Conservation (phyloP, 345 rosid species). For the Hypericum perforatum region DNA sequence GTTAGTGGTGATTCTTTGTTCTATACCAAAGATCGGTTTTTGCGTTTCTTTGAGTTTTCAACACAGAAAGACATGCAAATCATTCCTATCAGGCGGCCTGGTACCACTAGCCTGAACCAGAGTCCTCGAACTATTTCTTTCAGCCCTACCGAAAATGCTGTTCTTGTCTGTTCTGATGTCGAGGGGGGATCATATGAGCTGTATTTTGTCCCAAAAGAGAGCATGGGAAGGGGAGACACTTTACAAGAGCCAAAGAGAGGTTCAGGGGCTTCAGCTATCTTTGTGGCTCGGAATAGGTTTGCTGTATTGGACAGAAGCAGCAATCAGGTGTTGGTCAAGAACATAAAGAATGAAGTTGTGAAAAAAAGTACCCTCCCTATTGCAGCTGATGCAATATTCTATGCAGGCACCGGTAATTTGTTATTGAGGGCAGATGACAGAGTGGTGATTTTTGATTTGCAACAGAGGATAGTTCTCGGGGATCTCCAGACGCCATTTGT, state of each 20-base stretch:
- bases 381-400: slow-evolving; percentile 70
- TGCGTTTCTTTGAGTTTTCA: slow-evolving; percentile 72
- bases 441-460: slow-evolving; percentile 78
- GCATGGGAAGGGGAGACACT: slow-evolving; percentile 53
- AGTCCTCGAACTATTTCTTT: slow-evolving; percentile 86
- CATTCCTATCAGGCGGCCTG: slow-evolving; percentile 75
- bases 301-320: slow-evolving; percentile 85
- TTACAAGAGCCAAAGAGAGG: slow-evolving; percentile 87
- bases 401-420: slow-evolving; percentile 86
- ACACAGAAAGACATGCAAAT: slow-evolving; percentile 68
- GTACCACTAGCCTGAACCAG: slow-evolving; percentile 65
- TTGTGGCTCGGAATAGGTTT: slow-evolving; percentile 80
- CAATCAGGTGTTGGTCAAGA: slow-evolving; percentile 74
- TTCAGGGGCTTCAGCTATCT: slow-evolving; percentile 67
- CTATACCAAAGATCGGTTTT: slow-evolving; percentile 70
- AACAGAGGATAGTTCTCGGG: slow-evolving; percentile 76
- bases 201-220: slow-evolving; percentile 73
- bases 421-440: slow-evolving; percentile 84
- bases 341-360: slow-evolving; percentile 73
- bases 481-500: slow-evolving; percentile 74
- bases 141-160: slow-evolving; percentile 89
- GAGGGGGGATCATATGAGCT: slow-evolving; percentile 93
- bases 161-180: slow-evolving; percentile 74
- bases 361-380: slow-evolving; percentile 65
- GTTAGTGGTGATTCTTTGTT: slow-evolving; percentile 66